Conservation (phyloP, 306 rosid genomes). For the Cicer yamashitae region DNA sequence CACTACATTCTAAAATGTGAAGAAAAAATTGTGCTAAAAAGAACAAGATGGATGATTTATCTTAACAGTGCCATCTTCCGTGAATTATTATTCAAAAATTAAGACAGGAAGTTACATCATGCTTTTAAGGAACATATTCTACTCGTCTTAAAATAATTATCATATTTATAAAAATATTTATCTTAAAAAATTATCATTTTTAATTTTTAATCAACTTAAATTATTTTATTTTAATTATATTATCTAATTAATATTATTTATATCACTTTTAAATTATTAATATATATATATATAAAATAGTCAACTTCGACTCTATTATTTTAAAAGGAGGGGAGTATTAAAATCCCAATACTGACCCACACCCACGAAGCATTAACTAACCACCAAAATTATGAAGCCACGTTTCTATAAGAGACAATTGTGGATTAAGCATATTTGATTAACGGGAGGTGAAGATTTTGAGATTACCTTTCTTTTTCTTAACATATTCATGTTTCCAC, state of each 20-base stretch:
- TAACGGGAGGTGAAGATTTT: neutral
- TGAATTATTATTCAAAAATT: neutral
- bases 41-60: neutral
- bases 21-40: too few relatives aligned
- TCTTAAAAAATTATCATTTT: neutral
- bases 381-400: constrained; percentile 35
- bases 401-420: constrained; percentile 29
- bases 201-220: too few relatives aligned
- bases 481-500: constrained; percentile 38
- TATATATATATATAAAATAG: too few relatives aligned
- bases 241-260: too few relatives aligned
- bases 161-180: too few relatives aligned
- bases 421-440: constrained; percentile 19
- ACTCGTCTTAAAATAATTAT: too few relatives aligned
- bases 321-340: too few relatives aligned
- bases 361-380: neutral
- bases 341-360: constrained; percentile 7
- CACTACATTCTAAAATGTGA: too few relatives aligned
- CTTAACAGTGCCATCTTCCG: neutral
- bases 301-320: too few relatives aligned
- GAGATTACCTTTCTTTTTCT: neutral
- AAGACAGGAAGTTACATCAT: neutral
- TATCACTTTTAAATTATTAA: too few relatives aligned
- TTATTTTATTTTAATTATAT: too few relatives aligned
- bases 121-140: neutral